A percentile compares a stretch with the other conserved stretches of the same genome.
phyloP scores from a whole-genome alignment of 371 early-diverging fungal species.

The Mucor mucedo region DNA sequence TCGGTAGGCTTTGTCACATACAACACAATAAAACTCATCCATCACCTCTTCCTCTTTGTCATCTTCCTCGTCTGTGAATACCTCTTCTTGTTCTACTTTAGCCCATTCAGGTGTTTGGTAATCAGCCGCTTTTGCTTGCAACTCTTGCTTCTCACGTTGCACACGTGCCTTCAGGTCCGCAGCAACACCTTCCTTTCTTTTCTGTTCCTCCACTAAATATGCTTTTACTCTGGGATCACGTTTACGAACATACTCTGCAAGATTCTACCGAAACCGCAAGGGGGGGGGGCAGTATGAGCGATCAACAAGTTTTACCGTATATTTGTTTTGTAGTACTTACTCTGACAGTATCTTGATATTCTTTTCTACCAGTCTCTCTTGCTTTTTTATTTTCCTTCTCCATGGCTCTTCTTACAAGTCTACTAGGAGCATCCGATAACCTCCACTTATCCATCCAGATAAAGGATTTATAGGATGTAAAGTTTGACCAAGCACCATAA shows the following conservation, averaged over 20 bases:
- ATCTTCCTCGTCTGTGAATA: constrained; percentile 28
- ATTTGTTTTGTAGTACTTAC: constrained; percentile 36
- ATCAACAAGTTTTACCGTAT: neutral
- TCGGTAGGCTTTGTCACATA: constrained; percentile 81
- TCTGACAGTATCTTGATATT: constrained; percentile 85
- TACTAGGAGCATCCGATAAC: constrained; percentile 82
- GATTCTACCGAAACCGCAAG: constrained; percentile 34
- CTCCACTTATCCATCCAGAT: constrained; percentile 90
- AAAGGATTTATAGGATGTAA: constrained; percentile 82
- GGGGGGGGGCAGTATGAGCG: neutral
- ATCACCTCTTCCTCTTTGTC: constrained; percentile 52
- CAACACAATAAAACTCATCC: constrained; percentile 71
- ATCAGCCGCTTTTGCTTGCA: constrained; percentile 52
- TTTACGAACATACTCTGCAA: constrained; percentile 68
- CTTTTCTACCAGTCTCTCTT: constrained; percentile 81
- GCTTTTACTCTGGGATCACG: constrained; percentile 80
- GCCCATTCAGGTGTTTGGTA: constrained; percentile 72
- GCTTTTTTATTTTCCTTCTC: constrained; percentile 91
- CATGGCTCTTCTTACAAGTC: constrained; percentile 82
- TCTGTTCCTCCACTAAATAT: constrained; percentile 55
- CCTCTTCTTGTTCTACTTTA: constrained; percentile 43
- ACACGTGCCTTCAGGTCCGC: constrained; percentile 58
- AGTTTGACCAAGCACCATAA: constrained; percentile 79
- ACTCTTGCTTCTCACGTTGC: constrained; percentile 59
- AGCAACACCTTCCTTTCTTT: constrained; percentile 55